Evolutionary conservation across 768 basidiomycete species (phyloP).

Genomic region (Panaeolus papilionaceus): DNA sequence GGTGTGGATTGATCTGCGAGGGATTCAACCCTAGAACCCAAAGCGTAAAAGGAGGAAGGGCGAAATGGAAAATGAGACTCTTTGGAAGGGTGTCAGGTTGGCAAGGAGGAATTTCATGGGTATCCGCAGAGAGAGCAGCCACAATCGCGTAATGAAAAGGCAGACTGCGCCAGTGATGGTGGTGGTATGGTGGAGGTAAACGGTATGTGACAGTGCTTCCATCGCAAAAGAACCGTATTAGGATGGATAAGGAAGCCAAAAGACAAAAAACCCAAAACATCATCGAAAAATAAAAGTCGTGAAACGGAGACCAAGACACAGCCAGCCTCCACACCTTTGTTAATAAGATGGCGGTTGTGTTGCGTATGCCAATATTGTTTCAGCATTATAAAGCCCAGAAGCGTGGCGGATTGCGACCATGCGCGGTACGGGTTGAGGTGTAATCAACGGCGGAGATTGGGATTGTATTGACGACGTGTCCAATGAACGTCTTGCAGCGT

Average conservation of each 20-base stretch:
- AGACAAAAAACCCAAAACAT: not conserved
- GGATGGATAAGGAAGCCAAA: slow-evolving; percentile 1
- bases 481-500: not conserved
- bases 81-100: not conserved
- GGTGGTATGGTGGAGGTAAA: slow-evolving; percentile 11
- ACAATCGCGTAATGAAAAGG: not conserved
- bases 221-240: slow-evolving; percentile 7
- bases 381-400: not conserved
- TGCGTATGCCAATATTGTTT: slow-evolving; percentile 5
- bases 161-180: not conserved
- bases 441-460: not conserved
- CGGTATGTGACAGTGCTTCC: slow-evolving; percentile 7
- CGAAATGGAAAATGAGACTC: not conserved
- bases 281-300: not conserved
- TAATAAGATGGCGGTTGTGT: not conserved
- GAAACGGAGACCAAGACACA: not conserved
- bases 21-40: not conserved
- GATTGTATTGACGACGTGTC: not conserved
- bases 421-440: slow-evolving; percentile 1
- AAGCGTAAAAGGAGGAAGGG: not conserved
- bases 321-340: not conserved
- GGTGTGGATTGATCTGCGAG: not conserved
- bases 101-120: not conserved
- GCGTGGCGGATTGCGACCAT: slow-evolving; percentile 3
- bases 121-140: not conserved